These are phyloP conservation scores for Chalciporus chontae DNA, from an alignment of 768 basidiomycete species.

Conservation along the genomic window DNA sequence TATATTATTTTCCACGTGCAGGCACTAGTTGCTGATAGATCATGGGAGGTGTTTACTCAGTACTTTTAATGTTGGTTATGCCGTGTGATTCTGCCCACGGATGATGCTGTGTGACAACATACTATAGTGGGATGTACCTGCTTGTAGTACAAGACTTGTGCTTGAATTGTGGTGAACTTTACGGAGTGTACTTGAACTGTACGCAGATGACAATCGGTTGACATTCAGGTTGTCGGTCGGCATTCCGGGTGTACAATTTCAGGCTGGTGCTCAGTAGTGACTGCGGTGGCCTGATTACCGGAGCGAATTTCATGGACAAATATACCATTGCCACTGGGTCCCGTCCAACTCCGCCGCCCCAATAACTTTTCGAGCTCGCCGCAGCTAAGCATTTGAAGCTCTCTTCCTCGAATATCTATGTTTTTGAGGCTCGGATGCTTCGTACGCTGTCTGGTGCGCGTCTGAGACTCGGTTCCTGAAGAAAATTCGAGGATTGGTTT, in stretches of 20 bases:
- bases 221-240: too few species aligned
- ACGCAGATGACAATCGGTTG: too few species aligned
- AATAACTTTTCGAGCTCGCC: not conserved
- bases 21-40: not conserved
- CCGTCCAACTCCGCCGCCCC: slow-evolving; percentile 1
- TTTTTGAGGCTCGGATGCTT: not conserved
- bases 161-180: too few species aligned
- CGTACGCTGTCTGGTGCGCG: not conserved
- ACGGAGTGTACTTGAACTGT: too few species aligned
- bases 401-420: not conserved
- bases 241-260: too few species aligned
- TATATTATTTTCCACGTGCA: not conserved
- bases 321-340: slow-evolving; percentile 3
- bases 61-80: too few species aligned
- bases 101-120: not conserved
- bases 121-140: too few species aligned
- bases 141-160: too few species aligned
- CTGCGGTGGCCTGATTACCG: not conserved
- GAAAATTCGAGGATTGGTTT: not conserved
- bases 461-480: not conserved
- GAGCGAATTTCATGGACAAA: not conserved
- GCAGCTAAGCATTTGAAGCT: not conserved
- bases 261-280: too few species aligned
- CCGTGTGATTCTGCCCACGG: too few species aligned
- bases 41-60: too few species aligned